These are phyloP conservation scores for Rozella allomycis DNA, from an alignment of 371 early-diverging fungal species.

Conservation along the genomic window DNA sequence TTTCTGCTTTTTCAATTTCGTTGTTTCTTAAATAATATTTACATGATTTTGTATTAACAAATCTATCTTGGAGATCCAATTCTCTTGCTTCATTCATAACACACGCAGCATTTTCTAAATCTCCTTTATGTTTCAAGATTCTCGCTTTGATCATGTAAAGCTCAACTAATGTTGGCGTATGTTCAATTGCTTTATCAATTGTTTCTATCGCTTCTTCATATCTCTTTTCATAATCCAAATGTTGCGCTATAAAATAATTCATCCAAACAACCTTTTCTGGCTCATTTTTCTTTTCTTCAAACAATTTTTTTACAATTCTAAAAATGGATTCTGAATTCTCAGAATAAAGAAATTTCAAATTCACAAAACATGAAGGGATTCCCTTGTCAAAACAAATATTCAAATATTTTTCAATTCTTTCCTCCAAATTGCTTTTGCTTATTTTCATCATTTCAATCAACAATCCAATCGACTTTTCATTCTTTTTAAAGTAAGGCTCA, in stretches of 20 bases:
- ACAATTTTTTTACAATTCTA: slow-evolving; percentile 6
- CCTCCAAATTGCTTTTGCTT: slow-evolving; percentile 33
- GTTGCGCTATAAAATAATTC: slow-evolving; percentile 66
- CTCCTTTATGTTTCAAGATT: slow-evolving; percentile 74
- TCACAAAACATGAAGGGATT: slow-evolving; percentile 69
- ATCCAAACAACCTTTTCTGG: slow-evolving; percentile 69
- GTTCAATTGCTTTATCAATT: slow-evolving; percentile 59
- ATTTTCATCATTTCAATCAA: slow-evolving; percentile 39
- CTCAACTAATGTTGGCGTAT: slow-evolving; percentile 70
- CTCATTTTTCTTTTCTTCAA: slow-evolving; percentile 10
- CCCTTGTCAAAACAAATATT: slow-evolving; percentile 59
- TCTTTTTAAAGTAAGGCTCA: too few species aligned
- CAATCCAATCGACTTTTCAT: too few species aligned
- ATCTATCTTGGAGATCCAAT: slow-evolving; percentile 80
- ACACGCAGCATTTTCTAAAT: slow-evolving; percentile 37
- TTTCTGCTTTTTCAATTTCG: slow-evolving; percentile 55
- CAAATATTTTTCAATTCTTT: slow-evolving; percentile 35
- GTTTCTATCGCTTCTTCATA: slow-evolving; percentile 38
- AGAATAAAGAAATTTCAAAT: slow-evolving; percentile 44
- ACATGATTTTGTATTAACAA: slow-evolving; percentile 76
- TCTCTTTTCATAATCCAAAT: slow-evolving; percentile 43
- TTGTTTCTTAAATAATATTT: slow-evolving; percentile 80
- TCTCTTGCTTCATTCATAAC: slow-evolving; percentile 66
- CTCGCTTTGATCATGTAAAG: slow-evolving; percentile 78
- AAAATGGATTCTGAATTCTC: too few species aligned